Conservation (phyloP, 1,284 basidiomycete species). For the Trametes sp. region DNA sequence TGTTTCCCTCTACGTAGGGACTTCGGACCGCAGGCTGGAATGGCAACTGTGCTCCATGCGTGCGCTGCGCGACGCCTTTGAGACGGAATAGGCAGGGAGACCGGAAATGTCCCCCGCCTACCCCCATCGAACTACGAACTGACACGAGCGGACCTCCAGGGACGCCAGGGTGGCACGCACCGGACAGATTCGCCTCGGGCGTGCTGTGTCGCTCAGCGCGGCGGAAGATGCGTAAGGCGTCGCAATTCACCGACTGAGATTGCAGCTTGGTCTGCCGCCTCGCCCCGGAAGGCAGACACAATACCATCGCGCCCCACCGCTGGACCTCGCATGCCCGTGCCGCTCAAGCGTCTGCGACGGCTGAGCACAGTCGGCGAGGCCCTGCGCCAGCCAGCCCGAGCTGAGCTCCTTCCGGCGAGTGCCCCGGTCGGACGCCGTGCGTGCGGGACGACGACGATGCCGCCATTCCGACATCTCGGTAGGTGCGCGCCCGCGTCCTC, state of each 20-base stretch:
- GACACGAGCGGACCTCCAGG: not conserved
- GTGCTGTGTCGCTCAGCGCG: not conserved
- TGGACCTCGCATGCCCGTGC: not conserved
- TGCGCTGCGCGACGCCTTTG: not conserved
- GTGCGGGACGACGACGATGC: constrained; percentile 16
- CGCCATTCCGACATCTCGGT: constrained; percentile 26
- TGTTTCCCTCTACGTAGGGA: not conserved
- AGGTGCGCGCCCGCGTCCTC: too few species aligned
- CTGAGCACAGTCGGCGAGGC: not conserved
- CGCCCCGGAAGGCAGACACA: not conserved
- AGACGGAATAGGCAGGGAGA: not conserved
- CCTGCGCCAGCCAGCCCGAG: not conserved
- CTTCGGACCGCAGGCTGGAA: not conserved
- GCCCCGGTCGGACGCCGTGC: not conserved
- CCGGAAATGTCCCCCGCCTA: not conserved
- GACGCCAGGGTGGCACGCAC: not conserved
- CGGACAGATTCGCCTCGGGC: not conserved
- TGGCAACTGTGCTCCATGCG: not conserved
- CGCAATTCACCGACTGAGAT: not conserved
- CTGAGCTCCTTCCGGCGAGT: not conserved
- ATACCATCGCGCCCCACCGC: too few species aligned
- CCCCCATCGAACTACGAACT: not conserved
- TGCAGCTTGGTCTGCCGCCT: not conserved
- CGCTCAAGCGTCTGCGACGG: not conserved
- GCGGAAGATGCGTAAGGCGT: not conserved